Evolutionary conservation across 805 yeast genomes (phyloP), one percentile per base, ranked within the genome.

Genomic region (Starmerella floris): DNA sequence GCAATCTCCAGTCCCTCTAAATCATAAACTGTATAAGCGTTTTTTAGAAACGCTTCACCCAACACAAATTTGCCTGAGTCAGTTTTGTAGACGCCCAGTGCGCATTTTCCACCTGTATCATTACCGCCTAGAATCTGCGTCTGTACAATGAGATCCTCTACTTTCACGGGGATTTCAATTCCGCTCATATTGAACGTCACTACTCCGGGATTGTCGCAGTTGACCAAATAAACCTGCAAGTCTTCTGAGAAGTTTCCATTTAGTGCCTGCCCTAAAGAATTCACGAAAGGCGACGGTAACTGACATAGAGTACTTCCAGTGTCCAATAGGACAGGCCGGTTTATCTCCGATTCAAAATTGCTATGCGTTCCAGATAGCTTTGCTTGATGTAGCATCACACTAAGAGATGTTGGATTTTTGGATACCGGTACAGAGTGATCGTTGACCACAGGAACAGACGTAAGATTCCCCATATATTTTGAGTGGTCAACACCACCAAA

Each of bases 1-100:
- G 77, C 72, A 26, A 79, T 62, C 53, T 71, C 66, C 34, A 56
- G 57, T 48, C 68, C 69, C 26, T 76, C 82, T 39, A 78, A 62
- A 56, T 81, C 81, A 57, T 69, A 77, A 17, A 77, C 83, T 23
- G 72, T 67, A 54, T 80, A 81, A 6, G 77, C 77, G 34, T 69
- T 68, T 42, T 79, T 65, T 44, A 80, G 61, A 54, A 80, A 71
- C 39, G 70, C 67, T 55, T 78, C 84, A 13, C 88, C 88, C 26
- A 80, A 62, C 40, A 76, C 65, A 28, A 4, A 28, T 13, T 40
- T 34, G 4, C 33, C 39, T 3, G 9, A 13, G 23, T 33, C 33
- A 13, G 43, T 8, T n/a, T 22, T 19, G 28, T 33, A 34, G 28
- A 34, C 16, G 23, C 33, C 43, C 8, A 40, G 34, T 8, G 27